These are phyloP conservation scores for Cladosporium sp. DNA, from an alignment of 2,329 filamentous ascomycete species.

Conservation along the genomic window DNA sequence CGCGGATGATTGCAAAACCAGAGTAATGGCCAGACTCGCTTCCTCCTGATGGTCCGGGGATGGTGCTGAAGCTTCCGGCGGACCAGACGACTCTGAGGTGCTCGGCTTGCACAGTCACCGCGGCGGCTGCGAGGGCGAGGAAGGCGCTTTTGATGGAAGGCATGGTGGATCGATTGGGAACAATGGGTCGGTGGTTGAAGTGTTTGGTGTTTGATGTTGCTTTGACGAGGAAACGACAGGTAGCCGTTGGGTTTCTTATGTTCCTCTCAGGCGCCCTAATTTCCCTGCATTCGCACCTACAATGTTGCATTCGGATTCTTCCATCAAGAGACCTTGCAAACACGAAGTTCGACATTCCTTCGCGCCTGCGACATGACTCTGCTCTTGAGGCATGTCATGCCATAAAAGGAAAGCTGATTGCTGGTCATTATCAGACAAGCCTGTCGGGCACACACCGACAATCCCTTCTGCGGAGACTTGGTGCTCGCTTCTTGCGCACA, in stretches of 20 bases:
- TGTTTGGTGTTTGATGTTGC: neutral
- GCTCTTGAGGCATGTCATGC: neutral
- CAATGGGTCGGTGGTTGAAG: neutral
- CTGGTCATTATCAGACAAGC: no score
- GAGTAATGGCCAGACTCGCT: neutral
- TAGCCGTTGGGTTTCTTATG: neutral
- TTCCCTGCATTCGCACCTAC: neutral
- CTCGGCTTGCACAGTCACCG: neutral
- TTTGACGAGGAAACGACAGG: neutral
- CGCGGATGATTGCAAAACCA: neutral
- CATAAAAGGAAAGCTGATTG: no score
- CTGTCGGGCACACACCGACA: no score
- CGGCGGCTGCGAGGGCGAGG: neutral
- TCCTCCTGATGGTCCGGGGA: neutral
- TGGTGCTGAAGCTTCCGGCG: neutral
- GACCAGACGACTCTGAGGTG: slow-evolving; percentile 2
- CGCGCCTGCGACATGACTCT: neutral
- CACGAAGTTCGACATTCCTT: neutral
- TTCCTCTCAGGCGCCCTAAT: neutral
- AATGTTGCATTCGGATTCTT: neutral
- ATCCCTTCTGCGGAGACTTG: no score
- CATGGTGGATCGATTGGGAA: neutral
- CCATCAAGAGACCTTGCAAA: neutral
- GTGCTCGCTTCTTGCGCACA: no score
- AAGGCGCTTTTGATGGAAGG: neutral